Evolutionary conservation across 768 basidiomycete species (phyloP), one percentile per base, ranked within the genome.

Genomic region (Pleurotus eryngii): DNA sequence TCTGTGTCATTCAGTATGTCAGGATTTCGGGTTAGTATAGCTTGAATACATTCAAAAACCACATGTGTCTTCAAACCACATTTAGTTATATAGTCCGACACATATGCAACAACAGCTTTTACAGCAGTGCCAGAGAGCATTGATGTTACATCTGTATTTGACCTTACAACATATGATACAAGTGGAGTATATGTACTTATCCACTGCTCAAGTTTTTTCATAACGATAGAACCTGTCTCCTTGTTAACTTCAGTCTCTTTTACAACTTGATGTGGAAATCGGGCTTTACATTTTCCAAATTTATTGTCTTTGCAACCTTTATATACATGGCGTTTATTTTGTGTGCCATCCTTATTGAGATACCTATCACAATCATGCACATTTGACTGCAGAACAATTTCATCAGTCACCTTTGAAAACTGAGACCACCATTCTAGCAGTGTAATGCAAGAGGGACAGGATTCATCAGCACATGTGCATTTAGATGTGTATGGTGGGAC

Each of bases 81-180:
- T 46, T 72, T 71, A 1, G 65, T 66, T 12, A 72, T 61, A 57
- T 72, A 70, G 46, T 71, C 69, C 1, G 69, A 56, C 6, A 75
- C 63, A 64, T 76, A 75, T 3, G 67, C 64, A 1, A 73, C 59
- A 1, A 72, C 61, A 8, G 70, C 68, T 26, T 73, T 71, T 1
- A 76, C 60, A 1, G 69, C 62, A 24, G 24, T 24, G 4, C 24
- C 24, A 24, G 24, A 24, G 3, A 24, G 24, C 24, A 24, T 24
- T 24, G 24, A 24, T 5, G 24, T 24, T 24, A 24, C 24, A 24
- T 24, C 24, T 24, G 24, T 24, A 5, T 24, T 5, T 70, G 73
- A 0, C 74, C 71, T 4, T 1, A 70, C 9, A 0, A 68, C 37
- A 51, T 69, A 72, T 1, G 70, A 63, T 0, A 72, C 4, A 1